A percentile compares a stretch with the other conserved stretches of the same genome.
These are phyloP conservation scores for Penicillium decumbens DNA, from an alignment of 2,329 filamentous ascomycete genomes.

Conservation along the genomic window DNA sequence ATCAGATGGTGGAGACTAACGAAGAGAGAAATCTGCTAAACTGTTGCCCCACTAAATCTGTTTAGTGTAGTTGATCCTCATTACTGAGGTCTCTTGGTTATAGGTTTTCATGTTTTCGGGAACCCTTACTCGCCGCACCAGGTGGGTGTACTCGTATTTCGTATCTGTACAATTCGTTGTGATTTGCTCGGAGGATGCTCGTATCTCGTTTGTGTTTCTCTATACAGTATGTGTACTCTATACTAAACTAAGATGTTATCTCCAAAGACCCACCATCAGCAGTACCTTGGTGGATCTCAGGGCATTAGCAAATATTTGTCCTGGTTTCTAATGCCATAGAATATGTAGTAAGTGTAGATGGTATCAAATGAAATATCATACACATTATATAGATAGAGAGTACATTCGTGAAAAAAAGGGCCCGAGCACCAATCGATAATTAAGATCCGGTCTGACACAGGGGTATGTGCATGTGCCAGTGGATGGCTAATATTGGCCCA, in stretches of 20 bases:
- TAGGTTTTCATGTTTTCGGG: neutral
- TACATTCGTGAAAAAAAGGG: neutral
- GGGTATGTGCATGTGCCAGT: neutral
- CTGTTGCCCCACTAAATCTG: neutral
- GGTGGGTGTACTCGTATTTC: neutral
- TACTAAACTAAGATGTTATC: neutral
- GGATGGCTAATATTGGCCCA: neutral
- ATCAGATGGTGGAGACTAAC: neutral
- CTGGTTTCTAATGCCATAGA: too few relatives aligned
- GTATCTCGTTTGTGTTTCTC: too few relatives aligned
- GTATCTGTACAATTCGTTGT: too few relatives aligned
- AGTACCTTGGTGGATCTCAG: neutral
- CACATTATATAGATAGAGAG: neutral
- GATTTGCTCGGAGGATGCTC: too few relatives aligned
- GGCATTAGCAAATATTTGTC: too few relatives aligned
- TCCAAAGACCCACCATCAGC: neutral
- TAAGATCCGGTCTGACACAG: neutral
- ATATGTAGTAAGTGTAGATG: too few relatives aligned
- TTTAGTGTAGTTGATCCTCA: neutral
- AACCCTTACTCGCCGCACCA: too few relatives aligned
- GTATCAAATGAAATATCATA: neutral
- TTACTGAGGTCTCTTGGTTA: neutral
- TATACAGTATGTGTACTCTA: too few relatives aligned
- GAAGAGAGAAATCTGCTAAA: neutral
- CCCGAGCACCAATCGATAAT: neutral